Evolutionary conservation across 2,329 filamentous ascomycete genomes (phyloP).

Genomic region (Fusarium sororula): DNA sequence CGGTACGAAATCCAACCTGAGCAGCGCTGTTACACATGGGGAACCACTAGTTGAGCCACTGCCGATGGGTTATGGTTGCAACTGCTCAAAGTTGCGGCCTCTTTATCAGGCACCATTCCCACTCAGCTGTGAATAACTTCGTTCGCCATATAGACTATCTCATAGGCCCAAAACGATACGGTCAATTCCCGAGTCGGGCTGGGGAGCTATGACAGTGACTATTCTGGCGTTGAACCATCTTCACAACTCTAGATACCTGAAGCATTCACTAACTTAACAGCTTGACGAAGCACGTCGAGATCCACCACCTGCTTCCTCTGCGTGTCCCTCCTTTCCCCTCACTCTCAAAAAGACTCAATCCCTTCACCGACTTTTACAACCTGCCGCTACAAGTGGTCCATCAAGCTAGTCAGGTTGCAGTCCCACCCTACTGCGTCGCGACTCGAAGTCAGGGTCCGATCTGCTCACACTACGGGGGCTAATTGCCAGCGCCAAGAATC

Average conservation of each 20-base stretch:
- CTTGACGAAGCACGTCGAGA: conserved; percentile 17
- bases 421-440: conserved; percentile 36
- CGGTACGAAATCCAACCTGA: conserved; percentile 22
- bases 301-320: conserved; percentile 29
- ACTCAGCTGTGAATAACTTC: conserved; percentile 5
- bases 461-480: conserved; percentile 23
- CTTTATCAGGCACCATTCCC: background rate
- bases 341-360: conserved; percentile 24
- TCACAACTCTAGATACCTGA: conserved; percentile 11
- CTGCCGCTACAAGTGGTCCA: conserved; percentile 38
- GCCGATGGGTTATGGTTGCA: conserved; percentile 7
- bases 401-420: conserved; percentile 33
- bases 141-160: background rate
- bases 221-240: background rate
- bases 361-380: conserved; percentile 47
- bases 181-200: background rate
- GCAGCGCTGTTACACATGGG: conserved; percentile 20
- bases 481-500: conserved; percentile 21
- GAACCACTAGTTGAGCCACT: conserved; percentile 23
- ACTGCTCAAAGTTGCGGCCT: background rate
- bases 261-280: conserved; percentile 17
- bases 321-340: conserved; percentile 18
- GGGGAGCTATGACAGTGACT: background rate
- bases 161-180: background rate
- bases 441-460: conserved; percentile 42